phyloP scores from a whole-genome alignment of 2,329 filamentous ascomycete species.

The Plectosphaerella plurivora region DNA sequence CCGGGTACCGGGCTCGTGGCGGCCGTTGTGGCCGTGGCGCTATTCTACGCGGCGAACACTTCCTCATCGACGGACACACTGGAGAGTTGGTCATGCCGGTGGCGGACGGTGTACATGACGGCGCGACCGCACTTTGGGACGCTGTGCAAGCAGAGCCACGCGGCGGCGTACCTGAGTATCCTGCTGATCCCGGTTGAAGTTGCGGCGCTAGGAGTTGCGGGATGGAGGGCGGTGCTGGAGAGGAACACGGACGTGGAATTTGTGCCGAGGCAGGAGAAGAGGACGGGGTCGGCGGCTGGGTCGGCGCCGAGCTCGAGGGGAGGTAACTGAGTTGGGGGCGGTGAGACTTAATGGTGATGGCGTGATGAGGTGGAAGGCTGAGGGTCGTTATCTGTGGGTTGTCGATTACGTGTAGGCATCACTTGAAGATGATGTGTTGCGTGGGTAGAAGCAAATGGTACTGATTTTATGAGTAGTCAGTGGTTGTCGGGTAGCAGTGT shows the following conservation, averaged over 20 bases:
- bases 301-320: neutral
- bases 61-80: conserved; percentile 49
- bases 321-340: neutral
- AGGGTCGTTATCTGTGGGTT: neutral
- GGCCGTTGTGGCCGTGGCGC: conserved; percentile 47
- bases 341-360: neutral
- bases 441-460: no score
- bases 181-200: conserved; percentile 54
- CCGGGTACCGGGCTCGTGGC: conserved; percentile 26
- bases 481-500: no score
- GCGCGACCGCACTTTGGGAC: conserved; percentile 49
- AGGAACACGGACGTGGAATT: conserved; percentile 23
- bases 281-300: neutral
- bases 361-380: neutral
- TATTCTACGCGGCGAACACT: conserved; percentile 54
- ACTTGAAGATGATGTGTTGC: no score
- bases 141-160: conserved; percentile 52
- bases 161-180: conserved; percentile 48
- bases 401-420: no score
- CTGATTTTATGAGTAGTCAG: no score
- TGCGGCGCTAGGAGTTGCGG: conserved; percentile 39
- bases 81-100: conserved; percentile 60
- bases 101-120: conserved; percentile 48
- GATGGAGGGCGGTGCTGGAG: conserved; percentile 39
- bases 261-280: neutral